These are phyloP conservation scores for Panicum miliaceum DNA, from an alignment of 176 grass and related monocot species.

Conservation along the genomic window DNA sequence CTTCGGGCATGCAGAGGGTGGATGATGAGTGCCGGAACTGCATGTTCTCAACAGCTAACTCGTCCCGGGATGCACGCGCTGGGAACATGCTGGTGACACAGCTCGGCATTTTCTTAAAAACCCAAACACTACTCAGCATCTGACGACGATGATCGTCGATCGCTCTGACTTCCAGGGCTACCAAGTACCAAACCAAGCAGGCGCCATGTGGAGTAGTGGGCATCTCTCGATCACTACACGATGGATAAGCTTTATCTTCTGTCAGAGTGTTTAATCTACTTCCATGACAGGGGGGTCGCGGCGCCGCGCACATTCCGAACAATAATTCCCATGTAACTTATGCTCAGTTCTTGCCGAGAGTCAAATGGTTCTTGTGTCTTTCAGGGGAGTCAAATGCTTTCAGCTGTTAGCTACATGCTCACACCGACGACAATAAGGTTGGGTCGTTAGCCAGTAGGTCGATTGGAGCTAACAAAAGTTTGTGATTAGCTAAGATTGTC, in stretches of 20 bases:
- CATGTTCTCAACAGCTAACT: neutral
- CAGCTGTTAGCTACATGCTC: neutral
- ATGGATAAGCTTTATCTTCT: neutral
- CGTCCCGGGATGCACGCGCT: neutral
- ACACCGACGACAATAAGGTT: neutral
- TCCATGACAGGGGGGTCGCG: neutral
- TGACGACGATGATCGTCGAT: neutral
- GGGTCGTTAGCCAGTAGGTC: neutral
- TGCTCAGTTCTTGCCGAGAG: neutral
- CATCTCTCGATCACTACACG: neutral
- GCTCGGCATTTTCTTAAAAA: no score
- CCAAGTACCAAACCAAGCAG: neutral
- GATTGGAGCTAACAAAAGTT: neutral
- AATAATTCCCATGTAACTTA: neutral
- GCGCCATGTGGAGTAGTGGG: neutral
- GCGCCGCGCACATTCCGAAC: neutral
- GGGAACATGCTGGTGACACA: neutral
- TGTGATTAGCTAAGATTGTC: no score
- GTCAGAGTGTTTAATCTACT: neutral
- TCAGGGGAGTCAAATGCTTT: neutral
- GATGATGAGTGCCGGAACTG: neutral
- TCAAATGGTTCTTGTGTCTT: neutral
- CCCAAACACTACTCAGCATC: neutral
- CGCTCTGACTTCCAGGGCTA: neutral
- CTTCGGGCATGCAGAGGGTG: no score